Percentiles rank a stretch among this genome's conserved stretches.
Conservation (phyloP, 2,329 filamentous ascomycete genomes). For the Epichloe gansuensis region DNA sequence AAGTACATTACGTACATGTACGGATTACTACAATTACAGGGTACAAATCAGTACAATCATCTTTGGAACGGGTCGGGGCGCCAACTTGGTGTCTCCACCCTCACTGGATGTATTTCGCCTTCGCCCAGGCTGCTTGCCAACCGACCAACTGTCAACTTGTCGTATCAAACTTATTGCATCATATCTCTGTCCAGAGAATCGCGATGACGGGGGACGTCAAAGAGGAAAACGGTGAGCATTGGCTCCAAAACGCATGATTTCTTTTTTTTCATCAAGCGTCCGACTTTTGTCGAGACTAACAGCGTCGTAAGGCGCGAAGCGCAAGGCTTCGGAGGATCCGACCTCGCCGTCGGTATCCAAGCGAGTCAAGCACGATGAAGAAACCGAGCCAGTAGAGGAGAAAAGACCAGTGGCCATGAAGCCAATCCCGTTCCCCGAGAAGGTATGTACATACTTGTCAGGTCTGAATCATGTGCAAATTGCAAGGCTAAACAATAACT, state of each 20-base stretch:
- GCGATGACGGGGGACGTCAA: slow-evolving; percentile 5
- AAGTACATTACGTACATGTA: no score
- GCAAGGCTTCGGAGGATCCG: slow-evolving; percentile 58
- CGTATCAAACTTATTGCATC: background rate
- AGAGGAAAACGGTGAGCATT: slow-evolving; percentile 21
- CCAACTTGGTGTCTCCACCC: background rate
- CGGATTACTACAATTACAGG: no score
- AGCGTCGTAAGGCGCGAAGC: slow-evolving; percentile 41
- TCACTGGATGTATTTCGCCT: background rate
- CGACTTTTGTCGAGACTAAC: background rate
- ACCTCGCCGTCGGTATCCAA: slow-evolving; percentile 50
- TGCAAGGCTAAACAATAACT: background rate
- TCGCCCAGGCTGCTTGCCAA: background rate
- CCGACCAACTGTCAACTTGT: background rate
- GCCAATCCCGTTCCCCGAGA: slow-evolving; percentile 79
- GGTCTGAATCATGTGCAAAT: no score
- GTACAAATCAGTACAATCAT: no score
- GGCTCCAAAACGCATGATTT: background rate
- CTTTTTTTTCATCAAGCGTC: background rate
- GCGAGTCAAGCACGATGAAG: slow-evolving; percentile 41
- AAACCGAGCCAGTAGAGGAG: slow-evolving; percentile 17
- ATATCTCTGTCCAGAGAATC: background rate
- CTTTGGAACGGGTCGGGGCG: background rate
- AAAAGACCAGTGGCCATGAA: slow-evolving; percentile 40
- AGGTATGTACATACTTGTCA: slow-evolving; percentile 34